These are phyloP conservation scores for Penicillium paxilli DNA, from an alignment of 495 filamentous ascomycete genomes.

Conservation along the genomic window DNA sequence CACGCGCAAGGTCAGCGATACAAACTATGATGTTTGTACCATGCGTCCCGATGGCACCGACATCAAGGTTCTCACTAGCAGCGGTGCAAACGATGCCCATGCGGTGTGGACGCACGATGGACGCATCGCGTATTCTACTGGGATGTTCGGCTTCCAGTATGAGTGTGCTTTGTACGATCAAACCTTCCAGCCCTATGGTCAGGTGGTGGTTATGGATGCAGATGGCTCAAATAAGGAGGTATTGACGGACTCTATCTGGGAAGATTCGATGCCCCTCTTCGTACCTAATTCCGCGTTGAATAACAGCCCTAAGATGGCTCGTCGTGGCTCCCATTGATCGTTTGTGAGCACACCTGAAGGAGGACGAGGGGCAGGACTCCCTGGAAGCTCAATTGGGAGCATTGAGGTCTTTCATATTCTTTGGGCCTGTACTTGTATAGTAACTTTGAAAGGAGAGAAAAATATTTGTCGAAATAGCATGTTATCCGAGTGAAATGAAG, in stretches of 20 bases:
- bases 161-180: constrained; percentile 33
- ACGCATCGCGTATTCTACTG: constrained; percentile 32
- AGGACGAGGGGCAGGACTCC: too few relatives aligned
- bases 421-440: too few relatives aligned
- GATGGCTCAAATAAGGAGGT: constrained; percentile 31
- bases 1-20: constrained; percentile 26
- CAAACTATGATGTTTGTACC: constrained; percentile 39
- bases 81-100: constrained; percentile 41
- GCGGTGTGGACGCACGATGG: constrained; percentile 41
- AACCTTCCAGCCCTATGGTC: constrained; percentile 38
- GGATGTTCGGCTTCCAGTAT: constrained; percentile 36
- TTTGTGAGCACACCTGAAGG: too few relatives aligned
- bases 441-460: too few relatives aligned
- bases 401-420: too few relatives aligned
- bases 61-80: constrained; percentile 30
- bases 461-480: too few relatives aligned
- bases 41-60: constrained; percentile 38
- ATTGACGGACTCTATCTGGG: constrained; percentile 34
- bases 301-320: background rate
- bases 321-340: background rate
- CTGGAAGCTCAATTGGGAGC: too few relatives aligned
- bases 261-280: constrained; percentile 35
- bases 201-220: constrained; percentile 34
- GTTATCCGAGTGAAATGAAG: too few relatives aligned
- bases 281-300: constrained; percentile 13